A percentile compares a stretch with the other conserved stretches of the same genome.
phyloP scores from a whole-genome alignment of 345 rosid species.

The Angophora floribunda region DNA sequence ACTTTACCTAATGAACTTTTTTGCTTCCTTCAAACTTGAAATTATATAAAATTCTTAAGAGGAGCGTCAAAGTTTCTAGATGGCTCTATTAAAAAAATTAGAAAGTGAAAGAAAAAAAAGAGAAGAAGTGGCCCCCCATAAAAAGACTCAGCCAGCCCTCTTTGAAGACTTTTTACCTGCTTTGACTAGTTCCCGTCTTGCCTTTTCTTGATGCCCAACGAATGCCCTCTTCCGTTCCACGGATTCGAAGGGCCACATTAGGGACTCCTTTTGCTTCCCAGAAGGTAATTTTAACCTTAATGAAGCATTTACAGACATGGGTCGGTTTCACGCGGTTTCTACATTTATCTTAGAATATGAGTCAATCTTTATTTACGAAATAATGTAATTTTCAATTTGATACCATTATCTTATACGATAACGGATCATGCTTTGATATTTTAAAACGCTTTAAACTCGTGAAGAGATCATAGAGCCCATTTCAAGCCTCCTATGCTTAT shows the following conservation, averaged over 20 bases:
- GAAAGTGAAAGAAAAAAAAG: not conserved
- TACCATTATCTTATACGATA: not conserved
- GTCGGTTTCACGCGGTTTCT: not conserved
- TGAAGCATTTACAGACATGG: fast-evolving
- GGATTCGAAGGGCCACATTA: not conserved
- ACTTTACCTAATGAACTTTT: not conserved
- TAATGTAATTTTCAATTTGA: no score
- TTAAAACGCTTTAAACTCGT: fast-evolving
- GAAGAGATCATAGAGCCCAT: fast-evolving
- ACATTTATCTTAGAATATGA: not conserved
- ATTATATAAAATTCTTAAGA: not conserved
- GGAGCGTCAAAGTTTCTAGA: not conserved
- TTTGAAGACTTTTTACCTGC: not conserved
- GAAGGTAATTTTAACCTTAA: not conserved
- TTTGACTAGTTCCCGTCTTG: not conserved
- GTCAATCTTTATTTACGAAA: not conserved
- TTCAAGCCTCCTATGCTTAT: fast-evolving
- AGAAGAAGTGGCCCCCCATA: not conserved
- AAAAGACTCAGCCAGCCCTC: not conserved
- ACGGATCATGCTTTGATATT: fast-evolving
- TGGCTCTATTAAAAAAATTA: not conserved
- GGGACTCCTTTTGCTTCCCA: not conserved
- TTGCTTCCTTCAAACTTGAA: not conserved
- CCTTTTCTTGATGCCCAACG: not conserved
- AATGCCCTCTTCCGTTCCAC: not conserved